Base-by-base conservation (phyloP, 805 yeast genomes). In the Priceomyces fermenticarens region DNA sequence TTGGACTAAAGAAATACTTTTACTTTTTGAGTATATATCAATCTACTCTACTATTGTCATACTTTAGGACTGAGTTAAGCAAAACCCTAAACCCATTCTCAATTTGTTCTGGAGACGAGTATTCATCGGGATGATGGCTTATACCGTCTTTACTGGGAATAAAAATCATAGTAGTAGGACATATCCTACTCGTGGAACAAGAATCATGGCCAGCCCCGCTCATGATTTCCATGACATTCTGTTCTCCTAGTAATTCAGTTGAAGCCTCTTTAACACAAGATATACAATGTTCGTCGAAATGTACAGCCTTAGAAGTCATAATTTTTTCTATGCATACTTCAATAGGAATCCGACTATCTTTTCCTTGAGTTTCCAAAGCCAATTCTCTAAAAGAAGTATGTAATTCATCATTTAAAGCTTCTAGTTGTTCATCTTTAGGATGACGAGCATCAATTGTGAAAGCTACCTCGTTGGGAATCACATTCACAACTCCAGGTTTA, bases 151-250 rank as follows among this genome's bases (percentile, higher is more conserved):
- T 74, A 25, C 83, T 75, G 6, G 90, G 89, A 51, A 82, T 78
- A 55, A 83, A 83, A 27, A 83, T 77, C 88, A 83, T 83, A 2
- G 87, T 76, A 0, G 89, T 82, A 31, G 90, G 89, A 31, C 77
- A 73, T 35, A 70, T 66, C 4, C 63, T 51, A 7, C 77, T 69
- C 2, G 84, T 78, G 15, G 75, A 70, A 49, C 87, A 80, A 6
- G 86, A 79, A 53, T 83, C 90, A 49, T 83, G 90, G 9, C 86
- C 88, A 4, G 89, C 88, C 23, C 90, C 88, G 48, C 84, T 77
- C 35, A 73, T 71, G 39, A 81, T 79, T 30, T 65, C 70, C 31
- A 69, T 61, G 10, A 67, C 63, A 30, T 67, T 55, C 1, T 65
- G 71, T 23, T 62, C 60, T 1, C 81, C 80, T 41, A 72, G 76